These are phyloP conservation scores for Eleusine indica DNA, from an alignment of 176 grass and related monocot species.

Conservation along the genomic window DNA sequence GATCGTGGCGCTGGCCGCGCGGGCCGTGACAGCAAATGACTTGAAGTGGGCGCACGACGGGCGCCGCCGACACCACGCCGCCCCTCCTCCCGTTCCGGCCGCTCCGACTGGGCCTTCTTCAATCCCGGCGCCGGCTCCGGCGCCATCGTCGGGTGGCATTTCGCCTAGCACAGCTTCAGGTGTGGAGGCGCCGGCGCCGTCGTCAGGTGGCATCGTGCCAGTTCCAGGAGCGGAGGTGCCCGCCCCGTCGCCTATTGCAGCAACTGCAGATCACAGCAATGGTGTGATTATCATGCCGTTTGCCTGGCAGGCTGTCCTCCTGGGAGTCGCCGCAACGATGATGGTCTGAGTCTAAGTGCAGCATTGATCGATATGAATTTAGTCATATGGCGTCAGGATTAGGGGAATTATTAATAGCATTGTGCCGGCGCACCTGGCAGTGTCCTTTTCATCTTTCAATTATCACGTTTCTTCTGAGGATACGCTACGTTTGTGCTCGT, in stretches of 20 bases:
- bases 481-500: not conserved
- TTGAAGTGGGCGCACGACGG: not conserved
- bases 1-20: not conserved
- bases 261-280: not conserved
- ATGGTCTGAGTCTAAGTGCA: not conserved
- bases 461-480: not conserved
- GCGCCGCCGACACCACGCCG: not conserved
- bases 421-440: not conserved
- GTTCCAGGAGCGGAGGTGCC: not conserved
- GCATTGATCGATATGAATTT: not conserved
- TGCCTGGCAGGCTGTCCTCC: slow-evolving; percentile 4
- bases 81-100: not conserved
- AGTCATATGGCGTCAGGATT: too few species aligned
- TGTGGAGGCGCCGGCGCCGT: not conserved
- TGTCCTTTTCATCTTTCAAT: not conserved
- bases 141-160: not conserved
- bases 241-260: slow-evolving; percentile 23
- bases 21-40: not conserved
- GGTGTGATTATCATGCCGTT: not conserved
- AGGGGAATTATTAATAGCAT: not conserved
- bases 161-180: too few species aligned
- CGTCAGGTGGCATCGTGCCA: not conserved
- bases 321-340: not conserved
- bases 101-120: not conserved
- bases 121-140: not conserved